Base-by-base conservation (phyloP, 129 eudicot species). In the Artemisia annua region DNA sequence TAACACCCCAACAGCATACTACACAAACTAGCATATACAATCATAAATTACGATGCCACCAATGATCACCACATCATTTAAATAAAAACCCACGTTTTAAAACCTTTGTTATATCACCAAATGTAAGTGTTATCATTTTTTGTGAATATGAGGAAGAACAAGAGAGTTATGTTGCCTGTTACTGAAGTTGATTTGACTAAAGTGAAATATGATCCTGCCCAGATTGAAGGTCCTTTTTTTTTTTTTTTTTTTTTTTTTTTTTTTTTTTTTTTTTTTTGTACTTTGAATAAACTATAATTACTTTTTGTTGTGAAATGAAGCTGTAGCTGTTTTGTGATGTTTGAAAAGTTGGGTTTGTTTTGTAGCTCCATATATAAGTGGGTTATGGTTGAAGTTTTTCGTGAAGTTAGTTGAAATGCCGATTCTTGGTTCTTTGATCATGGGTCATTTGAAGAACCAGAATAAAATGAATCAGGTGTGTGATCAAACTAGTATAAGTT, bases 321-420 rank as follows among this genome's bases (percentile, higher is more conserved):
- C 1, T 20, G 32, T 48, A 48, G 35, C 10, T 22, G 17, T 22
- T 44, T 44, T 75, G 26, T 1, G 26, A 24, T 24, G 26, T 24
- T 69, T 44, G 9, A 17, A 69, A 18, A 58, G 50, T 69, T 73
- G 75, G 46, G 71, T 63, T 61, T 55, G 35, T 61, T 61, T 77
- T 80, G 86, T 76, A 90, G 97, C 97, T 76, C 97, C 97, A 61
- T 86, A 90, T 79, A 58, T 85, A 78, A 85, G 83, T 67, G 97
- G 97, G 64, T 51, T 78, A 7, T 49, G 28, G 78, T 70, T 90
- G 69, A 87, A 75, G 75, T 32, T 85, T 11, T 73, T 80, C 48
- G 91, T 85, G n/a, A 85, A 70, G 63, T 68, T 90, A 62, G 63
- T 90, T 19, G 95, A 87, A 71, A 35, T 75, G 43, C 91, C 91